These are phyloP conservation scores for Kalanchoe fedtschenkoi DNA, from an alignment of 164 flowering plant genomes.

Conservation along the genomic window DNA sequence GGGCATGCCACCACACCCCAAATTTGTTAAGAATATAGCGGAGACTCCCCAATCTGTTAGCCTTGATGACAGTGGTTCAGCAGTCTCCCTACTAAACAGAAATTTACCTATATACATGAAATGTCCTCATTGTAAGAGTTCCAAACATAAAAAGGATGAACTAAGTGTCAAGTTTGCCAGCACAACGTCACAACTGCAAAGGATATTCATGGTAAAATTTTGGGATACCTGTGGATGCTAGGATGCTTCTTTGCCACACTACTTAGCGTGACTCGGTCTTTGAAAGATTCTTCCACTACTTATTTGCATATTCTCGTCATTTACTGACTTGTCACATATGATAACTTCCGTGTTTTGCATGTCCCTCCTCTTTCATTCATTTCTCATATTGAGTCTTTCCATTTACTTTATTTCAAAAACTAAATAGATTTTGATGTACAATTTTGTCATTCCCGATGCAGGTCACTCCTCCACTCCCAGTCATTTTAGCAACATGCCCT, in stretches of 20 bases:
- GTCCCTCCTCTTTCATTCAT: neutral
- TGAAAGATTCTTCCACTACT: too few relatives aligned
- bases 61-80: slow-evolving; percentile 49
- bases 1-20: slow-evolving; percentile 10
- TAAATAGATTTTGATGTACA: neutral
- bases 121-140: slow-evolving; percentile 64
- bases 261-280: too few relatives aligned
- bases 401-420: neutral
- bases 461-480: slow-evolving; percentile 88
- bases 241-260: neutral
- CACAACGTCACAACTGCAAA: slow-evolving; percentile 76
- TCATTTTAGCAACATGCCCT: slow-evolving; percentile 53
- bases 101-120: slow-evolving; percentile 74
- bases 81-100: slow-evolving; percentile 54
- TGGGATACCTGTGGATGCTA: neutral
- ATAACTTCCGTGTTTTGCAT: neutral
- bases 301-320: too few relatives aligned
- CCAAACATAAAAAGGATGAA: slow-evolving; percentile 32
- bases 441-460: slow-evolving; percentile 18
- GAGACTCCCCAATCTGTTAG: slow-evolving; percentile 22
- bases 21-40: slow-evolving; percentile 23
- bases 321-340: too few relatives aligned
- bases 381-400: neutral
- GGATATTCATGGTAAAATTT: slow-evolving; percentile 70
- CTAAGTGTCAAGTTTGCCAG: slow-evolving; percentile 52